phyloP scores from a whole-genome alignment of 73 alveolate genomes.

The Effrenium voratum region DNA sequence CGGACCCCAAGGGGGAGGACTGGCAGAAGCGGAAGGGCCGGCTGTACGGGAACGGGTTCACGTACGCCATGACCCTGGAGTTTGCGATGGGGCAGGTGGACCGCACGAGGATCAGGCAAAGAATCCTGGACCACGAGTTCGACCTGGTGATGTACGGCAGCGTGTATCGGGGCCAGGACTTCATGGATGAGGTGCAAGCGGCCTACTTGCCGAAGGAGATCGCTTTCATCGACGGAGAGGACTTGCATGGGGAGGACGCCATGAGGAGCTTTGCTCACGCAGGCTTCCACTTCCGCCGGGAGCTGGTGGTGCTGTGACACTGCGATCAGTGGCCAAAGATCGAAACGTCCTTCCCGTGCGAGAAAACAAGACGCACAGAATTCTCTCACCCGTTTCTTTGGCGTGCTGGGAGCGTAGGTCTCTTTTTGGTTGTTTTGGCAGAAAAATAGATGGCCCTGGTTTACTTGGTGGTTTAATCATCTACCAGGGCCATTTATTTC shows the following conservation, averaged over 20 bases:
- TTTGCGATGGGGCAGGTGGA: slow-evolving; percentile 20
- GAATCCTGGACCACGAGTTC: not conserved
- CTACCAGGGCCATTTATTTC: no score
- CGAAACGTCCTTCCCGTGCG: no score
- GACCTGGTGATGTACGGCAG: slow-evolving; percentile 21
- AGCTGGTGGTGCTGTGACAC: slow-evolving; percentile 30
- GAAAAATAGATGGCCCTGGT: no score
- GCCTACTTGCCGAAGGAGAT: not conserved
- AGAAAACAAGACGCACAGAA: no score
- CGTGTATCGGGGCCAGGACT: not conserved
- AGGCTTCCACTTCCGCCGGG: slow-evolving; percentile 2
- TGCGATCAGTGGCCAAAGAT: no score
- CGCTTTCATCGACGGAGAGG: slow-evolving; percentile 27
- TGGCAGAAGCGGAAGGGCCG: slow-evolving; percentile 29
- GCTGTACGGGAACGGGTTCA: slow-evolving; percentile 1
- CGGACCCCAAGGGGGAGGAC: not conserved
- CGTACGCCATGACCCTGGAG: slow-evolving; percentile 36
- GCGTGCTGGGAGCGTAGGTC: no score
- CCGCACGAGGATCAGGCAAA: not conserved
- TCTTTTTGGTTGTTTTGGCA: no score
- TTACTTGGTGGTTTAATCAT: no score
- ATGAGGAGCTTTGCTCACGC: not conserved
- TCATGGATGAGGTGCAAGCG: not conserved
- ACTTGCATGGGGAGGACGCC: not conserved
- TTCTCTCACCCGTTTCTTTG: no score